Conservation (phyloP, 2,329 filamentous ascomycete species). For the Aureobasidium subglaciale region DNA sequence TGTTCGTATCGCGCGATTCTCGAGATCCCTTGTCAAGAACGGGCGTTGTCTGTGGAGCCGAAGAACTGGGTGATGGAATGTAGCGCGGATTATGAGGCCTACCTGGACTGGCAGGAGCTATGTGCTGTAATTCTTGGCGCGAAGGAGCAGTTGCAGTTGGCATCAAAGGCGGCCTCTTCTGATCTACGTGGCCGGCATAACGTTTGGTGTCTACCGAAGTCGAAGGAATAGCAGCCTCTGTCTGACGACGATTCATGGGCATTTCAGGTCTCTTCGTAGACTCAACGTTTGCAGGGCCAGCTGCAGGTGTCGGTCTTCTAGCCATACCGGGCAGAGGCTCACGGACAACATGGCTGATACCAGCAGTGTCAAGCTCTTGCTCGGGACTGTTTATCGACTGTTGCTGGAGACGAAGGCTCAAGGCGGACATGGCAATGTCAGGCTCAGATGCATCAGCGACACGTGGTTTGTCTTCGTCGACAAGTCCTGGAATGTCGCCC, state of each 20-base stretch:
- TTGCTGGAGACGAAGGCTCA: constrained; percentile 27
- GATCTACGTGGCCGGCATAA: neutral
- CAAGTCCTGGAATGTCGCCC: constrained; percentile 69
- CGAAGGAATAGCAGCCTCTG: neutral
- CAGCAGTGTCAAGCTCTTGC: constrained; percentile 3
- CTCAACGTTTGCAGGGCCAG: neutral
- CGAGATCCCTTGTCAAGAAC: constrained; percentile 31
- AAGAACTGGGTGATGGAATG: constrained; percentile 14
- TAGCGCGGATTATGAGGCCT: constrained; percentile 6
- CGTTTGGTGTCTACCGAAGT: neutral
- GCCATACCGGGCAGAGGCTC: neutral
- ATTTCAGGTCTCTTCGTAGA: neutral
- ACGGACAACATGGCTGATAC: constrained; percentile 12
- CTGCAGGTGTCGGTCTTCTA: neutral
- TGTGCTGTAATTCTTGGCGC: constrained; percentile 7
- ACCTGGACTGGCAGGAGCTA: constrained; percentile 1
- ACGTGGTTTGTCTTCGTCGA: constrained; percentile 52
- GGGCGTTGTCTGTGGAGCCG: constrained; percentile 20
- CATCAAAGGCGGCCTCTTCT: constrained; percentile 12
- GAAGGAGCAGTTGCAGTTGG: constrained; percentile 16
- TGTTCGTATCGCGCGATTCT: constrained; percentile 44
- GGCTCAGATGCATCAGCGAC: constrained; percentile 21
- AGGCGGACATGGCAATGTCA: constrained; percentile 23
- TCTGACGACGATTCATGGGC: neutral
- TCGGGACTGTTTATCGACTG: constrained; percentile 24